Percentiles rank a stretch among this genome's conserved stretches.
Evolutionary conservation across 495 filamentous ascomycete species (phyloP).

Genomic region (Annulohypoxylon stygium): DNA sequence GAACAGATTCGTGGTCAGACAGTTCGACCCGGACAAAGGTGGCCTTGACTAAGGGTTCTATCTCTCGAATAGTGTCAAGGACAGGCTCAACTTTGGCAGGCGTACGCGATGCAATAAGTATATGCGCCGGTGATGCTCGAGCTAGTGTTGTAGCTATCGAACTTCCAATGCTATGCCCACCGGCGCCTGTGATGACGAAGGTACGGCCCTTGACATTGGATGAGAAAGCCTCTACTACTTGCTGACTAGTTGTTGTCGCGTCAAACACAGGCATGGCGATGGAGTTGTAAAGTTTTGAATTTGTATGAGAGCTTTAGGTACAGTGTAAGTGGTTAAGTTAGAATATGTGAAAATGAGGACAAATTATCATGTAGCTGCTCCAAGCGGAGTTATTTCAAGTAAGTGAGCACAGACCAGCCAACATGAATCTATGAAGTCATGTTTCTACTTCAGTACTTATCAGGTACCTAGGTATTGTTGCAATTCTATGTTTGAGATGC

Average conservation of each 20-base stretch:
- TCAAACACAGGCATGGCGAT: not conserved
- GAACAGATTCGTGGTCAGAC: slow-evolving; percentile 3
- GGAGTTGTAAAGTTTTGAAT: not conserved
- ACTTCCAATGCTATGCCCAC: slow-evolving; percentile 1
- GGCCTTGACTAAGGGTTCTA: not conserved
- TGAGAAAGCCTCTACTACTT: not conserved
- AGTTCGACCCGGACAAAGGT: not conserved
- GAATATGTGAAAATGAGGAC: no score
- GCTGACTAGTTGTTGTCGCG: not conserved
- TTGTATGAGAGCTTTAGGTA: no score
- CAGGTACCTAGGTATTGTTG: no score
- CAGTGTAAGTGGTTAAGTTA: no score
- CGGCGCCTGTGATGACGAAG: slow-evolving; percentile 6
- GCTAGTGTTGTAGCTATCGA: not conserved
- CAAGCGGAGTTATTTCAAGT: no score
- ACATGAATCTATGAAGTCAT: no score
- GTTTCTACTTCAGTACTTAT: no score
- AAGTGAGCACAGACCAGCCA: no score
- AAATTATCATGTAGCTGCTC: no score
- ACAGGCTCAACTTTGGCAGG: not conserved
- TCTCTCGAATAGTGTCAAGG: not conserved
- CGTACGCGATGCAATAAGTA: not conserved
- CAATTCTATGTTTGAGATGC: no score
- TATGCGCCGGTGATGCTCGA: slow-evolving; percentile 6
- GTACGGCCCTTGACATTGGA: not conserved